These are phyloP conservation scores for Cystobasidium ongulense DNA, from an alignment of 768 basidiomycete species.

Conservation along the genomic window DNA sequence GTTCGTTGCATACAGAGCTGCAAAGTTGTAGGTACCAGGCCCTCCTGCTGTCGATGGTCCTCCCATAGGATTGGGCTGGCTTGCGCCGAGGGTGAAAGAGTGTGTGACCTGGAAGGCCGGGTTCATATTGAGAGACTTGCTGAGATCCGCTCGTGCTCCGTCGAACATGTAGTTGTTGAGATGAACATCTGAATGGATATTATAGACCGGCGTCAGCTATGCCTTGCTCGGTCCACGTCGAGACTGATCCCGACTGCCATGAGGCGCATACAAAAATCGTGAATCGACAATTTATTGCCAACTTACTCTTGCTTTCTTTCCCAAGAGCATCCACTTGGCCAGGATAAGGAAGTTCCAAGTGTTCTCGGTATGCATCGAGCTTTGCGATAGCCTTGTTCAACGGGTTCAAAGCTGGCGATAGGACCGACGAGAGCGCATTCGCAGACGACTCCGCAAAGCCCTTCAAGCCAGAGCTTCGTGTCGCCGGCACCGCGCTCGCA, in stretches of 20 bases:
- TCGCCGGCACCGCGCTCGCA: neutral
- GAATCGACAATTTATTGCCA: neutral
- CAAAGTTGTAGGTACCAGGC: conserved; percentile 86
- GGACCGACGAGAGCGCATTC: neutral
- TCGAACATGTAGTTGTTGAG: conserved; percentile 93
- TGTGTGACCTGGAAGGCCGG: conserved; percentile 99
- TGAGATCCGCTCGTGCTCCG: conserved; percentile 90
- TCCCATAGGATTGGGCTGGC: conserved; percentile 50
- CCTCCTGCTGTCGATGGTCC: conserved; percentile 32
- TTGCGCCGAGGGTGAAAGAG: conserved; percentile 82
- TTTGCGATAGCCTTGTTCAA: conserved; percentile 1
- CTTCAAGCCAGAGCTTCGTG: conserved; percentile 2
- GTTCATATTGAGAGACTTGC: conserved; percentile 80
- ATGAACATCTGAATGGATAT: conserved; percentile 17
- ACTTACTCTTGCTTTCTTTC: conserved; percentile 32
- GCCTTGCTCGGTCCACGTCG: too few species aligned
- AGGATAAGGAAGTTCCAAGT: conserved; percentile 26
- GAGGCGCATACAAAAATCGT: conserved; percentile 8
- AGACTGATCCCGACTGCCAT: too few species aligned
- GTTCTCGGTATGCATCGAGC: conserved; percentile 28
- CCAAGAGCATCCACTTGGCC: conserved; percentile 29
- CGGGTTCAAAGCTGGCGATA: conserved; percentile 25
- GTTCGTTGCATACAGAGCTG: conserved; percentile 79
- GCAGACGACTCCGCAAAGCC: conserved; percentile 1
- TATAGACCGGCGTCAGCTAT: neutral